phyloP scores from a whole-genome alignment of 2,329 filamentous ascomycete genomes.

The Penicillium nordicum region DNA sequence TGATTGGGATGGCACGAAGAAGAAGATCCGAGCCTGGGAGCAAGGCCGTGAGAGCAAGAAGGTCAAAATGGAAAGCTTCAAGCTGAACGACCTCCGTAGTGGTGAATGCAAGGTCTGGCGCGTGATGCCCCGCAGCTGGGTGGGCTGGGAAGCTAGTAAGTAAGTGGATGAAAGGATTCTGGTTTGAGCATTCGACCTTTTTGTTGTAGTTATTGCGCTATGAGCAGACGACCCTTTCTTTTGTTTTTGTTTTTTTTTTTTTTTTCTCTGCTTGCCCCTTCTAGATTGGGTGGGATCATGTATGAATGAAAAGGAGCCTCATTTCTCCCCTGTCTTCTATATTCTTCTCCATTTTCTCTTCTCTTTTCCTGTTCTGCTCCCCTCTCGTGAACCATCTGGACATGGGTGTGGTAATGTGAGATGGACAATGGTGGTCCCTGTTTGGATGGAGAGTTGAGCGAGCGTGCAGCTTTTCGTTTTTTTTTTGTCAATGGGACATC shows the following conservation, averaged over 20 bases:
- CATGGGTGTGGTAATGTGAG: slow-evolving; percentile 22
- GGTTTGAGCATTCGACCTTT: background rate
- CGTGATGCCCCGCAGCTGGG: slow-evolving; percentile 86
- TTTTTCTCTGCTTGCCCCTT: slow-evolving; percentile 3
- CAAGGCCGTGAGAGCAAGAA: slow-evolving; percentile 92
- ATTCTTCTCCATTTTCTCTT: slow-evolving; percentile 8
- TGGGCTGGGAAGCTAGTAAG: slow-evolving; percentile 67
- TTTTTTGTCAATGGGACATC: slow-evolving; percentile 16
- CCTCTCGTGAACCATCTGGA: background rate
- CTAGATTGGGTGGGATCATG: slow-evolving; percentile 17
- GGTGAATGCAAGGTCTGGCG: slow-evolving; percentile 98
- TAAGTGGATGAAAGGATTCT: background rate
- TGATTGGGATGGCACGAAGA: slow-evolving; percentile 98
- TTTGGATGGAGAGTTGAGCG: slow-evolving; percentile 25
- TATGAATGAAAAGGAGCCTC: slow-evolving; percentile 17
- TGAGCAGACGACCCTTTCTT: slow-evolving; percentile 11
- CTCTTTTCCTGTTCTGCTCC: slow-evolving; percentile 8
- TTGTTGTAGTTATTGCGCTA: slow-evolving; percentile 2
- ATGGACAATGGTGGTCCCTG: slow-evolving; percentile 12
- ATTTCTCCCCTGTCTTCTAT: slow-evolving; percentile 6
- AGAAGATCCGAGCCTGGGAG: slow-evolving; percentile 94
- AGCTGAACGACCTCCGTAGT: slow-evolving; percentile 83
- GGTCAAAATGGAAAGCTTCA: slow-evolving; percentile 89
- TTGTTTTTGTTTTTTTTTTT: slow-evolving; percentile 2
- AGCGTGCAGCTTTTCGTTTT: slow-evolving; percentile 21